Base-by-base conservation (phyloP, 1,139 yeast genomes). In the Candida glucosophila region DNA sequence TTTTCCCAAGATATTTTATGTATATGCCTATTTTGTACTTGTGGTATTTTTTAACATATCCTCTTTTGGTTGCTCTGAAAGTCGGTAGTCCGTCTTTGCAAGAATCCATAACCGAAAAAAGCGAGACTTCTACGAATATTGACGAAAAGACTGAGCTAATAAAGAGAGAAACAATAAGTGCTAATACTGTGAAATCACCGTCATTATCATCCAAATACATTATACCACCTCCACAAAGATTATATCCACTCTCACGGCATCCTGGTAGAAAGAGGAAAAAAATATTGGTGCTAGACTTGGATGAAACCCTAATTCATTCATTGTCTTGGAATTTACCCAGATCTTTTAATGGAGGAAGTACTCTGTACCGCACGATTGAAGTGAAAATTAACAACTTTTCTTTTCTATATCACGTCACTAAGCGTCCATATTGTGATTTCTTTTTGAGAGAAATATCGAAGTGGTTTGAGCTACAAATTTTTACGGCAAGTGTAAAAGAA, bases 241-340 rank as follows among this genome's bases (percentile, higher is more conserved):
- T 65, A 24, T 59, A 55, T 33, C 72, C 72, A 5, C 47, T 63
- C 13, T 49, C 58, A 5, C 38, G 70, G 22, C 59, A 63, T 41
- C 70, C 69, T 2, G 54, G 52, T n/a, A 53, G 47, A 28, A 47
- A 37, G 24, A 41, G 56, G 17, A 49, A 40, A 28, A 90, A 88
- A 47, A 79, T 88, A 1, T 62, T 90, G 22, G 78, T 90, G 1
- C 59, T 90, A 15, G 98, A 90, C 49, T 66, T 90, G 19, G 98
- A 90, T 52, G 98, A 90, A 45, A 90, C 98, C 0, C 58, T 90
- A 31, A 86, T 90, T 31, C 98, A 90, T 49, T 85, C 97, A 1
- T 63, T 86, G 29, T 77, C 92, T 2, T 64, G 93, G 31, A 73
- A 71, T 23, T 64, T 60, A 29, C 76, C 57, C 19, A 56, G 58